phyloP scores from a whole-genome alignment of 305 asterid species.

The Solanum aculeatissimum region DNA sequence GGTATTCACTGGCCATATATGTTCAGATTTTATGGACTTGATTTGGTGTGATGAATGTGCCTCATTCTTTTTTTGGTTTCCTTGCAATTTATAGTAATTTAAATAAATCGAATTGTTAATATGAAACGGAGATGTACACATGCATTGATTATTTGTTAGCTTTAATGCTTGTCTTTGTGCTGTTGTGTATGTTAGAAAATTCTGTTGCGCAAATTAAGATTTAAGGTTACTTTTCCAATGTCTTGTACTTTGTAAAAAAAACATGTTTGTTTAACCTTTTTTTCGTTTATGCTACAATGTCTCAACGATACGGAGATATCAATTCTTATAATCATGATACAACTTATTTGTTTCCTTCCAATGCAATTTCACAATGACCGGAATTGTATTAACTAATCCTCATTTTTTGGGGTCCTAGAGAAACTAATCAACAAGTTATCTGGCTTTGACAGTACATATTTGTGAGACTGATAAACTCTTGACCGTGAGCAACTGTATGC shows the following conservation, averaged over 20 bases:
- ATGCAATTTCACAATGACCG: not conserved
- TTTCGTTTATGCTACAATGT: not conserved
- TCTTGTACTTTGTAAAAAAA: not conserved
- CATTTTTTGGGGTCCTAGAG: not conserved
- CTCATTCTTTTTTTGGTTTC: not conserved
- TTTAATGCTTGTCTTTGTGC: not conserved
- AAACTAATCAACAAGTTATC: not conserved
- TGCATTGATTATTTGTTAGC: not conserved
- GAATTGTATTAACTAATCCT: not conserved
- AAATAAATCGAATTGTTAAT: not conserved
- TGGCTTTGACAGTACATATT: not conserved
- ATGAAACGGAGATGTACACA: not conserved
- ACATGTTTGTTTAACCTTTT: not conserved
- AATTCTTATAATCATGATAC: not conserved
- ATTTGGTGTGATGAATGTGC: not conserved
- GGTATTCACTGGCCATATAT: constrained; percentile 25
- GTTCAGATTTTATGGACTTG: not conserved
- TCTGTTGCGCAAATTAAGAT: not conserved
- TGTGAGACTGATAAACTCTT: not conserved
- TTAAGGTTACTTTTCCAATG: not conserved
- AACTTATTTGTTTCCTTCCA: not conserved
- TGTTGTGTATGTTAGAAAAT: not conserved
- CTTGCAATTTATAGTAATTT: not conserved
- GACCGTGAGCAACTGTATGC: not conserved
- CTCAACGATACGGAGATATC: not conserved